Percentiles rank a stretch among this genome's conserved stretches.
Conservation (phyloP, 202 grass and related monocot genomes). For the Brachypodium distachyon region DNA sequence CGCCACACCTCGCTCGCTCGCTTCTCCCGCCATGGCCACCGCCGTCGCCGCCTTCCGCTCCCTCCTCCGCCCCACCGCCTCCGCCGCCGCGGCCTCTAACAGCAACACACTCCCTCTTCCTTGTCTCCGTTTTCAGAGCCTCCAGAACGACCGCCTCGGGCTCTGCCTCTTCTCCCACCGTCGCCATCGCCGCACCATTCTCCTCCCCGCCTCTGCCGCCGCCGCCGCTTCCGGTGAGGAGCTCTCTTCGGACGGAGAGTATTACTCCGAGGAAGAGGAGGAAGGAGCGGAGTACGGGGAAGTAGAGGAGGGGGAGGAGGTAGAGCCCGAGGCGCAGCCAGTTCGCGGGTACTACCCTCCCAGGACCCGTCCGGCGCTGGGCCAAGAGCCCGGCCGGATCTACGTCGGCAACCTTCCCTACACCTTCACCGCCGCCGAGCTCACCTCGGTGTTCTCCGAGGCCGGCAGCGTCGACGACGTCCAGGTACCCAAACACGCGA, state of each 20-base stretch:
- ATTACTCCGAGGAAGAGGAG: constrained; percentile 1
- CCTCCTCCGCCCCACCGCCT: constrained; percentile 13
- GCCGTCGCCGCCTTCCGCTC: constrained; percentile 17
- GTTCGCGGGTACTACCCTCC: constrained; percentile 19
- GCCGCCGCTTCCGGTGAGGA: neutral
- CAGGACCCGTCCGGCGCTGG: constrained; percentile 18
- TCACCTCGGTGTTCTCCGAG: constrained; percentile 52
- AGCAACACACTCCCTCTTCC: neutral
- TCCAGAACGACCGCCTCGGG: neutral
- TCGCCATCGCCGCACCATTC: neutral
- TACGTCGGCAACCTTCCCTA: constrained; percentile 87
- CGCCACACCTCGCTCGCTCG: neutral
- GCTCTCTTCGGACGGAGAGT: constrained; percentile 17
- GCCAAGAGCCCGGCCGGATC: constrained; percentile 52
- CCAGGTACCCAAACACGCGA: constrained; percentile 27
- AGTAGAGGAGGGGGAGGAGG: neutral
- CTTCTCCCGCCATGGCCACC: constrained; percentile 33
- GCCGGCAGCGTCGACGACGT: constrained; percentile 61
- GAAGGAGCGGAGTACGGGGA: constrained; percentile 14
- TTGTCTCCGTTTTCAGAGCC: neutral
- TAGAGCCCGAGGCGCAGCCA: neutral
- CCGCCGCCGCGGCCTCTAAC: neutral
- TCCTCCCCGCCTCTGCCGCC: neutral
- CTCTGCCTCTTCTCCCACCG: neutral
- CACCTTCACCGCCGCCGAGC: constrained; percentile 52